A percentile compares a stretch with the other conserved stretches of the same genome.
These are phyloP conservation scores for Kentomonas sorsogonicus DNA, from an alignment of 208 protist species.

Conservation along the genomic window DNA sequence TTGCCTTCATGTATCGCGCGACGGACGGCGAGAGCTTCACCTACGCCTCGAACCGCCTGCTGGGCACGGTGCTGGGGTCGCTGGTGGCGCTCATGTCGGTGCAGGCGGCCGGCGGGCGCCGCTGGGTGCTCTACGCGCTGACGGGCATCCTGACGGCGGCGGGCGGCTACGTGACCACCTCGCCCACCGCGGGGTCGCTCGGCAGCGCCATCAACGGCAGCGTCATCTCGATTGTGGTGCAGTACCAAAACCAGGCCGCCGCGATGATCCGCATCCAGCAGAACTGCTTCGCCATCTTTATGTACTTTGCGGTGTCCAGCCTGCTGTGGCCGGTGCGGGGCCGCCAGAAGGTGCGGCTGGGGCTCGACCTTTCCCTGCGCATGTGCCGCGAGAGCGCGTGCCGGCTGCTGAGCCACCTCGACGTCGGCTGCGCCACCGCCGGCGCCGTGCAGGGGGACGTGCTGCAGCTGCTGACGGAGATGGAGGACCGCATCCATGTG, in stretches of 20 bases:
- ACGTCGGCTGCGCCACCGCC: too few relatives aligned
- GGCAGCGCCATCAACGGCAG: conserved; percentile 74
- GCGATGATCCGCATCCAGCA: conserved; percentile 87
- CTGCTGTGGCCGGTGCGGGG: conserved; percentile 80
- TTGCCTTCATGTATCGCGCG: conserved; percentile 72
- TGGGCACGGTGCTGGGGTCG: conserved; percentile 79
- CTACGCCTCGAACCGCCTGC: conserved; percentile 71
- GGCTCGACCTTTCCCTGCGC: conserved; percentile 64
- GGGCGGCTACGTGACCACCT: conserved; percentile 67
- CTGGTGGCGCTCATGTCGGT: conserved; percentile 60
- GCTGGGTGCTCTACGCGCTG: conserved; percentile 51
- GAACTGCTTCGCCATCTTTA: conserved; percentile 83
- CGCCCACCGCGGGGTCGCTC: conserved; percentile 47
- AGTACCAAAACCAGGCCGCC: conserved; percentile 38
- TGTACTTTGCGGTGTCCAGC: conserved; percentile 79
- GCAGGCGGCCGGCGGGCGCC: conserved; percentile 48
- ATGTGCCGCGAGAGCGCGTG: conserved; percentile 61
- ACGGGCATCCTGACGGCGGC: conserved; percentile 61
- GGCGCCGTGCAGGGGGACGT: conserved; percentile 50
- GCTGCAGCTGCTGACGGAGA: conserved; percentile 39
- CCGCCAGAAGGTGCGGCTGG: conserved; percentile 55
- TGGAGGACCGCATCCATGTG: conserved; percentile 47
- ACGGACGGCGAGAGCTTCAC: conserved; percentile 82
- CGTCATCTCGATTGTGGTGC: conserved; percentile 76
- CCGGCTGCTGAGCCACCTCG: conserved; percentile 72